Evolutionary conservation across 2,329 filamentous ascomycete species (phyloP), one percentile per base, ranked within the genome.

Genomic region (Colletotrichum sp.): DNA sequence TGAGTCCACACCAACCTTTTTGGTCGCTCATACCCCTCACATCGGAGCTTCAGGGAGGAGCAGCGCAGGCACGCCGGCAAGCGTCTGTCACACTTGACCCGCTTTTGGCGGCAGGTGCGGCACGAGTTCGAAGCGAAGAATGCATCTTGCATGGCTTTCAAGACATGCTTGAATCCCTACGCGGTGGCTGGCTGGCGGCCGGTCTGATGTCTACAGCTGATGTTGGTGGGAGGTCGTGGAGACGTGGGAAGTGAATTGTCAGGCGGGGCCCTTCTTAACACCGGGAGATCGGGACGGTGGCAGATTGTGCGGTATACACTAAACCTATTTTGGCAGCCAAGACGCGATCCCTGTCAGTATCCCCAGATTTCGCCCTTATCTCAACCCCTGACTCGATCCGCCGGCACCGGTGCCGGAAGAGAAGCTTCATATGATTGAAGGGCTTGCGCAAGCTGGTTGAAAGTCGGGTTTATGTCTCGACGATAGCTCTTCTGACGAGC

Each of bases 71-170:
- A 75, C 10, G 34, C 36, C 12, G 72, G 72, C 18, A 75, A 55
- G 15, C 57, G 72, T n/a, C 68, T 75, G 52, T 75, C 72, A 52
- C 72, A 75, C 36, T 67, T 75, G 68, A 64, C 68, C 68, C 72
- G 72, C 62, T 75, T 75, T 30, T 75, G 62, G 16, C 72, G 72
- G 52, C 72, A 75, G 8, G 68, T 75, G 44, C 60, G 64, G 72
- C 72, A 75, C 18, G 72, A 75, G 18, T 72, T 72, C 62, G 72
- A 57, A 30, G 72, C 72, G 62, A 39, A 57, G 26, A 64, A 72
- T 57, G 34, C 72, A 44, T 75, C 24, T 36, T 70, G 62, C 72
- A 75, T 75, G 72, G 62, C 52, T 39, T 12, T 36, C 52, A n/a
- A 55, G 36, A 66, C 72, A 75, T 75, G 5, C n/a, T 71, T 66